Conservation (phyloP, 1,139 yeast genomes). For the Blastobotrys aristatus region DNA sequence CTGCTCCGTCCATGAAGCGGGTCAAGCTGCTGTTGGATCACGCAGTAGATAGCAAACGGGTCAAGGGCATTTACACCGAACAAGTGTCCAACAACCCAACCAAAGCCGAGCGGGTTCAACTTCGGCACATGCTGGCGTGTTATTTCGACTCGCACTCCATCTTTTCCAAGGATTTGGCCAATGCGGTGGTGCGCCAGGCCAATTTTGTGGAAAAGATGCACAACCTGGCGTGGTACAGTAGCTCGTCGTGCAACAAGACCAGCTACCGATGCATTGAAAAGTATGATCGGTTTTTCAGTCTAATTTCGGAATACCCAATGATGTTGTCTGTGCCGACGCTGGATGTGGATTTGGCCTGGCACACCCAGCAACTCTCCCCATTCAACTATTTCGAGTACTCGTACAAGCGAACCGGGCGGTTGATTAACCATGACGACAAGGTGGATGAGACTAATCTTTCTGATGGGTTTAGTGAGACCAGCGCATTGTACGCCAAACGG, state of each 20-base stretch:
- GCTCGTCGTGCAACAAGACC: conserved; percentile 27
- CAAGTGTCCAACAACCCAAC: conserved; percentile 1
- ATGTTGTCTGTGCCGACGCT: conserved; percentile 37
- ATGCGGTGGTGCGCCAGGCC: conserved; percentile 36
- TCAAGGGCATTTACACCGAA: conserved; percentile 1
- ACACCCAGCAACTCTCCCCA: conserved; percentile 38
- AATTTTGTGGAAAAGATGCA: conserved; percentile 36
- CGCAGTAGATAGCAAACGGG: conserved; percentile 2
- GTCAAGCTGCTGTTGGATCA: conserved; percentile 1
- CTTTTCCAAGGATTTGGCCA: conserved; percentile 32
- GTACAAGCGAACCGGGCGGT: conserved; percentile 17
- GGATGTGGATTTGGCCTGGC: conserved; percentile 42
- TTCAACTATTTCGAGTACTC: conserved; percentile 31
- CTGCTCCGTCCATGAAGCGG: conserved; percentile 3
- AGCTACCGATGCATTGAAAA: conserved; percentile 29
- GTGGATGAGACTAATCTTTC: conserved; percentile 29
- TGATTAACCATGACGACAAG: conserved; percentile 35
- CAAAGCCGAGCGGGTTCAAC: conserved; percentile 4
- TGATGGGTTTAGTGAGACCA: conserved; percentile 27
- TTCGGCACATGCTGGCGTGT: conserved; percentile 21
- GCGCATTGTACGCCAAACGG: conserved; percentile 23
- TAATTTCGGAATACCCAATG: conserved; percentile 22
- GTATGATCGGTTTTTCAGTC: conserved; percentile 32
- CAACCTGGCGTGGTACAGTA: conserved; percentile 33
- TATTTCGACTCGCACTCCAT: conserved; percentile 24